Percentiles rank a stretch among this genome's conserved stretches.
Evolutionary conservation across 768 basidiomycete genomes (phyloP).

Genomic region (Pisolithus microcarpus): DNA sequence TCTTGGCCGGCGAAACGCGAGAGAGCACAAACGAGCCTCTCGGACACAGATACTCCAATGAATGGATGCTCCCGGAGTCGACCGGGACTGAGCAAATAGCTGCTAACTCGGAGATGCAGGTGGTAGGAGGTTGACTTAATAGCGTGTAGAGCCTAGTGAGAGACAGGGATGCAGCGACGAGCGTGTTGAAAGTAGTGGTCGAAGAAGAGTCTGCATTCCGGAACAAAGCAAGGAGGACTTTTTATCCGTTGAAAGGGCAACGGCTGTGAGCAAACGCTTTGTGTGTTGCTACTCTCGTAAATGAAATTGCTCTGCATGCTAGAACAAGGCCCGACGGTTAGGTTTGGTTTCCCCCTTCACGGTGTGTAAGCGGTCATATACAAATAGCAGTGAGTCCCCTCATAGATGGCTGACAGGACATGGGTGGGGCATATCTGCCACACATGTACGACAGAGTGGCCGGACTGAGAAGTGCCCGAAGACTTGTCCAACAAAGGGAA

Average conservation of each 20-base stretch:
- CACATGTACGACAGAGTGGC: too few species aligned
- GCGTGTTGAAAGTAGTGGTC: not conserved
- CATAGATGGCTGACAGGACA: not conserved
- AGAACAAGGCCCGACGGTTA: not conserved
- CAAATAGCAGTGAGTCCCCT: not conserved
- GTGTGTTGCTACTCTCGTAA: not conserved
- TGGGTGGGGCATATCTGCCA: too few species aligned
- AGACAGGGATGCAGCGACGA: not conserved
- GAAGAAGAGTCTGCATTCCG: too few species aligned
- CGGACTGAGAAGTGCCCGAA: too few species aligned
- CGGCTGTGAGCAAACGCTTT: not conserved
- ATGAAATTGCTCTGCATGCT: not conserved
- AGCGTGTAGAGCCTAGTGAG: not conserved
- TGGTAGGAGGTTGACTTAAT: not conserved
- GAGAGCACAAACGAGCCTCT: not conserved
- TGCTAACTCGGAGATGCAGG: not conserved
- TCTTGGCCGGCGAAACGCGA: not conserved
- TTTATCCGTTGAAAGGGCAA: not conserved
- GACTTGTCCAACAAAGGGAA: not conserved
- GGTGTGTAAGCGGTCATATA: not conserved
- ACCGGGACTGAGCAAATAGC: not conserved
- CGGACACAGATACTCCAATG: not conserved
- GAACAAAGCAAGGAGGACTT: not conserved
- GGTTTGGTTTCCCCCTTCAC: slow-evolving; percentile 6
- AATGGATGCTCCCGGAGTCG: not conserved